These are phyloP conservation scores for Botrytis galanthina DNA, from an alignment of 2,329 filamentous ascomycete species.

Conservation along the genomic window DNA sequence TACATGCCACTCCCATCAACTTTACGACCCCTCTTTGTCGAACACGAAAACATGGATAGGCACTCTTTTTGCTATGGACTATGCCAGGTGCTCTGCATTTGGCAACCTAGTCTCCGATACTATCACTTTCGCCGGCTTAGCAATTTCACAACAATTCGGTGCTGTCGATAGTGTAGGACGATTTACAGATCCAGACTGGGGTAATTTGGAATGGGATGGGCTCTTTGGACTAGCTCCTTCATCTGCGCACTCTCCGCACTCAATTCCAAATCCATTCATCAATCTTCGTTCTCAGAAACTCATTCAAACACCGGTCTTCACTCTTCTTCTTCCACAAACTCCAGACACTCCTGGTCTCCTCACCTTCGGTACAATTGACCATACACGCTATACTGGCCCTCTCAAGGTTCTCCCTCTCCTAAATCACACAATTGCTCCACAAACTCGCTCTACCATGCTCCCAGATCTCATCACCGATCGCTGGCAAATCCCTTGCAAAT, in stretches of 20 bases:
- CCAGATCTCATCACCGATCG: background rate
- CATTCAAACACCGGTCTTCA: background rate
- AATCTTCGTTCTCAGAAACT: background rate
- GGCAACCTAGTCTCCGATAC: constrained; percentile 3
- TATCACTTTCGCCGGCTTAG: background rate
- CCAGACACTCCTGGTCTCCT: background rate
- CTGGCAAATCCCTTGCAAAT: constrained; percentile 5
- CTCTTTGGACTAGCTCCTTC: constrained; percentile 5
- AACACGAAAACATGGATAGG: background rate
- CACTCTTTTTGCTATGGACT: constrained; percentile 3
- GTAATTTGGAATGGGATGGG: constrained; percentile 17
- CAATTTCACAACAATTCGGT: constrained; percentile 9
- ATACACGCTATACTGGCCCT: background rate
- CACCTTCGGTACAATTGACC: constrained; percentile 6
- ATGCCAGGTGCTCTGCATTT: constrained; percentile 1
- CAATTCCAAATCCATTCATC: background rate
- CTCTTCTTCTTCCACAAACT: constrained; percentile 5
- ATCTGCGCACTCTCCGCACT: background rate
- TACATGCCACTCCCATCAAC: constrained; percentile 6
- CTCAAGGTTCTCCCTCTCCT: constrained; percentile 6
- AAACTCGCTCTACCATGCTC: background rate
- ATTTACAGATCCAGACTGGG: constrained; percentile 14
- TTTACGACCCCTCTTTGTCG: constrained; percentile 5
- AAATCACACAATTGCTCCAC: background rate
- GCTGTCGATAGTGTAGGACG: background rate